Evolutionary conservation across 768 basidiomycete species (phyloP), one percentile per base, ranked within the genome.

Genomic region (Lactifluus pinguis): DNA sequence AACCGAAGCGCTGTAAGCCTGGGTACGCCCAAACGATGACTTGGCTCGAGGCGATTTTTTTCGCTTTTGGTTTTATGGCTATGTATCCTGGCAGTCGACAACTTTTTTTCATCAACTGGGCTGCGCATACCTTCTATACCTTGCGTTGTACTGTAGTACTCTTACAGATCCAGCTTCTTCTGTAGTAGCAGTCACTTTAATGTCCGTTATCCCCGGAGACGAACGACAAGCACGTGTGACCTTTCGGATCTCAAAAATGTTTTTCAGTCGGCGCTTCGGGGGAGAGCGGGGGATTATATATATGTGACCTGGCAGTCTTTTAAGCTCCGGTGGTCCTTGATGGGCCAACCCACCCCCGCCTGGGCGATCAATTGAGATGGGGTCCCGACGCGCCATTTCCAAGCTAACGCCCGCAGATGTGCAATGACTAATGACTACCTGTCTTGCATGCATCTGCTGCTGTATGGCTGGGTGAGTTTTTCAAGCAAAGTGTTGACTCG

Each of bases 1-100:
- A 55, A 61, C 19, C 44, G 29, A 14, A 63, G 62, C 42, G 41
- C 36, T 32, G 53, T 45, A 14, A 63, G 62, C 53, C 49, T 63
- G 17, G 53, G 59, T 4, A 34, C 10, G 3, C 34, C 10, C 29
- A 44, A 49, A 50, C 59, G 59, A 55, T 63, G 14, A 56, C 38
- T 14, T 21, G 11, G 13, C 21, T 10, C 13, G 19, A 39, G 25
- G 3, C n/a, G 17, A 19, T 38, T 44, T 36, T 36, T 25, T 34
- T 53, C 57, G 1, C n/a, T 6, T 44, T 19, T 44, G 3, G 42
- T 17, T 17, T 17, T 42, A 42, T n/a, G 42, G 17, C 6, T 17
- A n/a, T 44, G 7, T 34, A 19, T 44, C 9, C 44, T 6, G 19
- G 14, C 13, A 42, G 32, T 19, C 15, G 15, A 39, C 41, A 36